Base-by-base conservation (phyloP, 1,284 basidiomycete species). In the Marasmius sp. region DNA sequence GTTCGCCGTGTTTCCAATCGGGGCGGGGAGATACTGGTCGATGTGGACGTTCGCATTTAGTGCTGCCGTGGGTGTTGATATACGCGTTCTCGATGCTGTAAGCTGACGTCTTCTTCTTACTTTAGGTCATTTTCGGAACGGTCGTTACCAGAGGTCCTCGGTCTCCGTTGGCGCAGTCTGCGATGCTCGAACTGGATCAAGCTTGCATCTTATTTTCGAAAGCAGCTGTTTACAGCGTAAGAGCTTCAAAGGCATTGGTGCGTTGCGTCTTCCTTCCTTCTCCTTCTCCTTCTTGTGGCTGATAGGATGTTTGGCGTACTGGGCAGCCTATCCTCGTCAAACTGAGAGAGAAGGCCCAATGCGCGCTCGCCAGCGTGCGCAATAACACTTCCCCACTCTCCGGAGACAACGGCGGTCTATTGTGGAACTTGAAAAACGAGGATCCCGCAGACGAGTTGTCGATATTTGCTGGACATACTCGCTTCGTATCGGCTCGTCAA, bases 1-100 rank as follows among this genome's bases (percentile, higher is more conserved):
- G 64, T 88, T 86, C 65, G 65, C 75, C 11, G 69, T 77, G 16
- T 79, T 78, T 69, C 85, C 87, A 0, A 79, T 78, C 57, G 74
- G 85, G 1, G 81, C 79, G 57, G 74, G 83, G 8, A 72, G 86
- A 27, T 85, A 84, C 63, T 85, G 86, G 82, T 73, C 79, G 10
- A 81, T 85, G 70, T 91, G 88, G 89, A 85, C 83, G 0, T 86
- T 81, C 70, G 84, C 81, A 10, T 86, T 91, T 66, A 85, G 84
- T 8, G 82, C 85, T 39, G 84, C 84, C 64, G 86, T 87, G 67
- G 64, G 82, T 75, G n/a, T 60, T 16, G 59, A 7, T 22, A 47
- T 47, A 27, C 14, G 16, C 37, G 11, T 37, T n/a, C 50, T 56
- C 49, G 14, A 22, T 52, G 8, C 20, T n/a, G 20, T 22, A 45